Evolutionary conservation across 2,329 filamentous ascomycete genomes (phyloP).

Genomic region (Talaromyces amestolkiae): DNA sequence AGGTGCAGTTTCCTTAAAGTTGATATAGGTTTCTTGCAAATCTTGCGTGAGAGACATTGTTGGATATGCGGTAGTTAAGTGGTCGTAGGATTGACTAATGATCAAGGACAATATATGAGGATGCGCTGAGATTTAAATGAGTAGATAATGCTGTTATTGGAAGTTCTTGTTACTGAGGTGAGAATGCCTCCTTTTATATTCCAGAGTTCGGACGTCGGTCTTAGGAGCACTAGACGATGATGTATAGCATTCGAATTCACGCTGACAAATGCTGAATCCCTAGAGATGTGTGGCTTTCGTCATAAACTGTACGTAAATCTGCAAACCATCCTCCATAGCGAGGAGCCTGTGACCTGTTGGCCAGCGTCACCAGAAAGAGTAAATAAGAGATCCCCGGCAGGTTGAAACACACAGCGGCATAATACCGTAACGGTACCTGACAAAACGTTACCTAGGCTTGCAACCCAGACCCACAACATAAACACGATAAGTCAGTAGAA

Average conservation of each 20-base stretch:
- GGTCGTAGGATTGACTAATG: background rate
- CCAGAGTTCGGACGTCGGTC: background rate
- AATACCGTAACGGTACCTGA: background rate
- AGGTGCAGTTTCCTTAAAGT: conserved; percentile 6
- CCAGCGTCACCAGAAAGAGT: background rate
- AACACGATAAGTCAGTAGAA: background rate
- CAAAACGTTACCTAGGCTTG: background rate
- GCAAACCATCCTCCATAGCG: background rate
- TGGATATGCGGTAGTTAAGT: background rate
- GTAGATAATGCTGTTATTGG: background rate
- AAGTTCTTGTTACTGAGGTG: background rate
- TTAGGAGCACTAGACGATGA: background rate
- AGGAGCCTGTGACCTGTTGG: background rate
- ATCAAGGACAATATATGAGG: background rate
- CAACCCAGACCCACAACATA: background rate
- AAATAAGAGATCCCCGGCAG: background rate
- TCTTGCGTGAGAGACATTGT: conserved; percentile 12
- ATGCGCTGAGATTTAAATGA: background rate
- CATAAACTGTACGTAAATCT: background rate
- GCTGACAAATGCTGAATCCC: background rate
- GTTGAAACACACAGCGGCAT: background rate
- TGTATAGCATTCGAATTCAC: background rate
- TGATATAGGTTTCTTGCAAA: background rate
- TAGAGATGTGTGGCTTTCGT: background rate
- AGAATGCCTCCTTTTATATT: background rate